A percentile compares a stretch with the other conserved stretches of the same genome.
Conservation (phyloP, 306 rosid genomes). For the Carpinus viminea region DNA sequence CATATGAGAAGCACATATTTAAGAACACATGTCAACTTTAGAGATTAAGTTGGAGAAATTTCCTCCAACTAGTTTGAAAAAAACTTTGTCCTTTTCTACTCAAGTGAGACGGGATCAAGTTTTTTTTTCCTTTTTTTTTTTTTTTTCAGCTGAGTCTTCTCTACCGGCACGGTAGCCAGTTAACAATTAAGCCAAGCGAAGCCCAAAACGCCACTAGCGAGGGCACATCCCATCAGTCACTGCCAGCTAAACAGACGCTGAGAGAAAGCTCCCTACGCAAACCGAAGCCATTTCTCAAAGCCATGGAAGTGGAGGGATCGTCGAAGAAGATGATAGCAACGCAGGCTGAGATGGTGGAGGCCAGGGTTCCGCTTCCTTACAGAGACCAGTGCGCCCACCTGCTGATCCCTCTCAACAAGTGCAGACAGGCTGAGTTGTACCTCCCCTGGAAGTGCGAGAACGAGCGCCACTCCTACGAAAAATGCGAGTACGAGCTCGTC, state of each 20-base stretch:
- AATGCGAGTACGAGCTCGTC: constrained; percentile 90
- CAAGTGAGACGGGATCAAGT: no score
- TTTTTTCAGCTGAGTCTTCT: no score
- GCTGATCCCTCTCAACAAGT: constrained; percentile 91
- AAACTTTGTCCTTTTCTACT: no score
- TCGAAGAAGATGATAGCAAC: constrained; percentile 98
- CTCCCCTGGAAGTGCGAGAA: constrained; percentile 93
- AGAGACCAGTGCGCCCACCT: constrained; percentile 93
- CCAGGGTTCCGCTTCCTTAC: constrained; percentile 75
- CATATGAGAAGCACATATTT: no score
- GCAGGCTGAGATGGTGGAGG: constrained; percentile 89
- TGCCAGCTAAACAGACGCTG: neutral
- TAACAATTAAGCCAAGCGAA: no score
- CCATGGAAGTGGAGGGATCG: constrained; percentile 69
- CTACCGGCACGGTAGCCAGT: no score
- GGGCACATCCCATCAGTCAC: no score
- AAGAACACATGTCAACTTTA: no score
- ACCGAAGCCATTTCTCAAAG: neutral
- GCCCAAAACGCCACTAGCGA: no score
- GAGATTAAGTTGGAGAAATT: no score
- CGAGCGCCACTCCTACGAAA: constrained; percentile 85
- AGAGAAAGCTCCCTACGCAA: neutral
- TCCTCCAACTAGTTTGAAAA: no score
- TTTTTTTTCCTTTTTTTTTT: no score
- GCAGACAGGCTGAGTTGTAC: constrained; percentile 78